A percentile compares a stretch with the other conserved stretches of the same genome.
Evolutionary conservation across 345 rosid species (phyloP).

Genomic region (Reutealis trisperma): DNA sequence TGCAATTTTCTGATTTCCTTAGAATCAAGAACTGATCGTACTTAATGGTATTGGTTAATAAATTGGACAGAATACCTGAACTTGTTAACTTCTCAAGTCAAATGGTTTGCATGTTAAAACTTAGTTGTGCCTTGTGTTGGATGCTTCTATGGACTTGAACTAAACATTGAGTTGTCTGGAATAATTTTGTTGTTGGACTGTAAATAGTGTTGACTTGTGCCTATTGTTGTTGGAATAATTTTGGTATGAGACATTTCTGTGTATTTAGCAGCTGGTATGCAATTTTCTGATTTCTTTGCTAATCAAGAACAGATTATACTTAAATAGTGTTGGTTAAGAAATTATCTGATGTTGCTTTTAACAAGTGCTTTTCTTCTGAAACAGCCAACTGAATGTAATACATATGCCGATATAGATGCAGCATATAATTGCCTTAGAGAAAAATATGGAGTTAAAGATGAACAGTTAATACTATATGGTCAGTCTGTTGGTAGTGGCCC

Average conservation of each 20-base stretch:
- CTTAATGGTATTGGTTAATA: not conserved
- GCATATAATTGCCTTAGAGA: constrained; percentile 84
- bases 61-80: not conserved
- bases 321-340: not conserved
- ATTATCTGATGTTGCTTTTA: constrained; percentile 6
- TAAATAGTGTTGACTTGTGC: not conserved
- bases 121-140: not conserved
- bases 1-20: not conserved
- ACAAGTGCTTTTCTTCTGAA: constrained; percentile 25
- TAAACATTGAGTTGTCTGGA: not conserved
- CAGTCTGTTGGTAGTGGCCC: constrained; percentile 99
- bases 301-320: no score
- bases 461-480: constrained; percentile 83
- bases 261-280: not conserved
- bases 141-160: not conserved
- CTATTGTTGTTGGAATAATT: not conserved
- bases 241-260: not conserved
- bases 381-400: constrained; percentile 93
- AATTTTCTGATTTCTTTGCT: not conserved
- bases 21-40: no score
- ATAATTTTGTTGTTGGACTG: not conserved
- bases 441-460: constrained; percentile 81
- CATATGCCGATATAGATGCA: constrained; percentile 91
- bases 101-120: not conserved
- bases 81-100: constrained; percentile 6